Evolutionary conservation across 192 early-diverging fungal genomes (phyloP), one percentile per base, ranked within the genome.

Genomic region (Lunasporangiospora selenospora): DNA sequence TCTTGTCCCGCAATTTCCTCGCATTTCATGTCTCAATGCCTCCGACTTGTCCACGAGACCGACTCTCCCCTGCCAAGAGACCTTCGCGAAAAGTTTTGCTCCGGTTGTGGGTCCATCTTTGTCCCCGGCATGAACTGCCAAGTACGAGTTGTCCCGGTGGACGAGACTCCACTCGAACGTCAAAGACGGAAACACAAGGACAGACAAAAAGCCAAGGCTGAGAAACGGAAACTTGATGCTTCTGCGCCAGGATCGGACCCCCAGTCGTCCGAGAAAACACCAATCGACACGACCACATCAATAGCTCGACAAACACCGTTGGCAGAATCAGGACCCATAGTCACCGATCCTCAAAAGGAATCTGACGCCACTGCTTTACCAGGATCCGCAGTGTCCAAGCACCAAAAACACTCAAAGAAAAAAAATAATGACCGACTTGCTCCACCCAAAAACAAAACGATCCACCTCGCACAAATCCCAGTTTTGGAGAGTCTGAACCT

Each of bases 11-110:
- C 53, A 9, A 62, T 76, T 4, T 79, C 78, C 0, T 70, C 78
- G 13, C 79, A 66, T 47, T 82, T 80, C 62, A 75, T 82, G 70
- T 59, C 65, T n/a, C 75, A 77, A 52, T 80, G 79, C 45, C 61
- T 77, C 31, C 38, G 37, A 7, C 38, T 62, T n/a, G 70, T 78
- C 2, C 62, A 51, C 47, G 53, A 60, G 38, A 59, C 57, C 8
- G 61, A 80, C 34, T 44, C 80, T n/a, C 55, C 52, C 18, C 67
- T 82, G 12, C 69, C 78, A n/a, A 75, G 77, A 26, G 77, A 62
- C 30, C 67, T 82, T 15, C 75, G 71, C 23, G 43, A 65, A 33
- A 52, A 51, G 34, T 75, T 65, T 23, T 82, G 81, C 46, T 50
- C 56, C 19, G 65, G 71, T 54, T 82, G 81, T 41, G 77, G 77